Evolutionary conservation across 2,329 filamentous ascomycete species (phyloP), one percentile per base, ranked within the genome.

Genomic region (Periconia macrospinosa): DNA sequence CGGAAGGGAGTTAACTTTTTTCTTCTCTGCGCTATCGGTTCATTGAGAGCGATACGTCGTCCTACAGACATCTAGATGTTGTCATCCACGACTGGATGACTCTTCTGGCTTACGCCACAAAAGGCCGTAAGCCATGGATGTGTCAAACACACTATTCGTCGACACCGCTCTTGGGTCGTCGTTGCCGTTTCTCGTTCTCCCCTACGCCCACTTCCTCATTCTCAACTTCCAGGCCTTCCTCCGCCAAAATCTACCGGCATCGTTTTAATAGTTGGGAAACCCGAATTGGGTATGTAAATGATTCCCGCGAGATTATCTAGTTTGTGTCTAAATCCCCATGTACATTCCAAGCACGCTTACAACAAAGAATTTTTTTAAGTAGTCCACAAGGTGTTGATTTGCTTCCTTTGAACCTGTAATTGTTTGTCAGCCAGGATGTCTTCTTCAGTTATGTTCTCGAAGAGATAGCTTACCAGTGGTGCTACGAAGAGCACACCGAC

Each of bases 401-500:
- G 86, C 70, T 88, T 89, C 61, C 83, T 83, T 62, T 68, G 69
- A 35, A 81, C 79, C 79, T 81, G 47, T 37, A 37, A 27, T 14
- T 33, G 23, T 17, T 18, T 45, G 52, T 62, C 50, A 66, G 61
- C 49, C 40, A 47, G 46, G 13, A 17, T 9, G 23, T 35, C 13
- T 23, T 27, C 14, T 17, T 40, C 11, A 52, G 1, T 20, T 20
- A 45, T 11, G n/a, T 13, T 11, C 37, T 30, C 30, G 43, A 8
- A 10, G 17, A 33, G 45, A 33, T 10, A 33, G 61, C 69, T 66
- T 81, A 96, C 94, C 84, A 97, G 86, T 27, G 94, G 94, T 49
- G 87, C 87, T 67, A 97, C 79, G 52, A 90, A 83, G 59, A 87
- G 73, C 15, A 96, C 93, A 44, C 91, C 92, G 40, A 84, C 81